Evolutionary conservation across 495 filamentous ascomycete species (phyloP).

Genomic region (Daldinia grandis): DNA sequence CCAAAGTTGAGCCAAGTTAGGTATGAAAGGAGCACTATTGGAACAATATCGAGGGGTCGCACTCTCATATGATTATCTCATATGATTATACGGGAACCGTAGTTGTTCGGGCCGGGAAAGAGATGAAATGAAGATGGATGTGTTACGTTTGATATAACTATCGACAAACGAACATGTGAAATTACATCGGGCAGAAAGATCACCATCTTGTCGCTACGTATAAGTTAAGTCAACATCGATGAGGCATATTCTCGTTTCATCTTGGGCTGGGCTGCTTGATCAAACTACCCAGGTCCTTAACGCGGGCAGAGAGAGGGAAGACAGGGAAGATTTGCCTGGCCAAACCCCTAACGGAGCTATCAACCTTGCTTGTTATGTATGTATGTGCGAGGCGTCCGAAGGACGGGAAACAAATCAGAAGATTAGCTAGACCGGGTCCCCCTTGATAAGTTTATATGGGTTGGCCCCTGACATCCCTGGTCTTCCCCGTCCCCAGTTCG

Average conservation of each 20-base stretch:
- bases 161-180: constrained; percentile 2
- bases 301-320: not conserved
- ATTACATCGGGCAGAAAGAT: constrained; percentile 10
- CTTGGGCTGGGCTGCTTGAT: no score
- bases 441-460: not conserved
- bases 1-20: constrained; percentile 1
- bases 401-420: constrained; percentile 31
- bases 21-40: constrained; percentile 15
- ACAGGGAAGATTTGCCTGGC: not conserved
- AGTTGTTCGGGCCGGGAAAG: not conserved
- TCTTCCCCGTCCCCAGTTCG: constrained; percentile 39
- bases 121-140: not conserved
- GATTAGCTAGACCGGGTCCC: constrained; percentile 6
- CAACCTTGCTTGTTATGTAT: not conserved
- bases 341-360: not conserved
- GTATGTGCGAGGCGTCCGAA: constrained; percentile 7
- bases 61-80: not conserved
- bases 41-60: constrained; percentile 10
- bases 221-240: not conserved
- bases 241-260: constrained; percentile 12
- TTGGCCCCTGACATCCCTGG: constrained; percentile 21
- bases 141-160: not conserved
- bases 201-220: not conserved
- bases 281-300: not conserved
- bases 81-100: not conserved